phyloP scores from a whole-genome alignment of 192 early-diverging fungal genomes.

The Martensiomyces pterosporus region DNA sequence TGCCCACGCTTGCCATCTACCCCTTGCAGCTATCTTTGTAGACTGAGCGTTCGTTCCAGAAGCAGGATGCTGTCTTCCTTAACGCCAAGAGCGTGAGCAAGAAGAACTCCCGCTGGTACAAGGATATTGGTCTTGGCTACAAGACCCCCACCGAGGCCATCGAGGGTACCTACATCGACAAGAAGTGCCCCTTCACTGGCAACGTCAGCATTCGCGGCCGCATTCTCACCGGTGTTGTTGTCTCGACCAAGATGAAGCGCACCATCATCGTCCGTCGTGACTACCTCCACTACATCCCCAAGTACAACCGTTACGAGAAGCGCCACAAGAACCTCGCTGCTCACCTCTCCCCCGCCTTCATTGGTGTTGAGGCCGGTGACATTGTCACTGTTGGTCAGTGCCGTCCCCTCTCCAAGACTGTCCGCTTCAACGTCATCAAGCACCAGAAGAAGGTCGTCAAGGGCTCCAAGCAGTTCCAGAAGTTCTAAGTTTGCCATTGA shows the following conservation, averaged over 20 bases:
- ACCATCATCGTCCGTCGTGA: slow-evolving; percentile 98
- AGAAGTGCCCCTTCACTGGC: slow-evolving; percentile 99
- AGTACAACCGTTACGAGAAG: slow-evolving; percentile 99
- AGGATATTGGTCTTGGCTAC: slow-evolving; percentile 98
- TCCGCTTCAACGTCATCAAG: slow-evolving; percentile 99
- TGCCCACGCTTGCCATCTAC: no score
- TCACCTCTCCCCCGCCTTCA: slow-evolving; percentile 92
- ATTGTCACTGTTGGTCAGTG: slow-evolving; percentile 97
- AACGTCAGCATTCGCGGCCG: slow-evolving; percentile 96
- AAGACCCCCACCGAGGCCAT: slow-evolving; percentile 98
- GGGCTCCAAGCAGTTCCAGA: slow-evolving; percentile 85
- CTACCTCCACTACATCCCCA: slow-evolving; percentile 99
- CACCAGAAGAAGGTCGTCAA: slow-evolving; percentile 78
- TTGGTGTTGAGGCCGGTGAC: slow-evolving; percentile 86
- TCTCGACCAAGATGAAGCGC: slow-evolving; percentile 98
- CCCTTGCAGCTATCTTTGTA: no score
- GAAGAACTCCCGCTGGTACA: slow-evolving; percentile 90
- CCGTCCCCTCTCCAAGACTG: slow-evolving; percentile 98
- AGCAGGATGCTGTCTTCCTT: slow-evolving; percentile 92
- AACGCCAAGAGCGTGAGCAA: slow-evolving; percentile 69
- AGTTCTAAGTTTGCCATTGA: slow-evolving; percentile 82
- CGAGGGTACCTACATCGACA: slow-evolving; percentile 98
- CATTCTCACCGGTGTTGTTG: slow-evolving; percentile 89
- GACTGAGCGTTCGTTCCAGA: slow-evolving; percentile 96
- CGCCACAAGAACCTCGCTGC: slow-evolving; percentile 99